Base-by-base conservation (phyloP, 164 flowering plant species). In the Stephania cephalantha region DNA sequence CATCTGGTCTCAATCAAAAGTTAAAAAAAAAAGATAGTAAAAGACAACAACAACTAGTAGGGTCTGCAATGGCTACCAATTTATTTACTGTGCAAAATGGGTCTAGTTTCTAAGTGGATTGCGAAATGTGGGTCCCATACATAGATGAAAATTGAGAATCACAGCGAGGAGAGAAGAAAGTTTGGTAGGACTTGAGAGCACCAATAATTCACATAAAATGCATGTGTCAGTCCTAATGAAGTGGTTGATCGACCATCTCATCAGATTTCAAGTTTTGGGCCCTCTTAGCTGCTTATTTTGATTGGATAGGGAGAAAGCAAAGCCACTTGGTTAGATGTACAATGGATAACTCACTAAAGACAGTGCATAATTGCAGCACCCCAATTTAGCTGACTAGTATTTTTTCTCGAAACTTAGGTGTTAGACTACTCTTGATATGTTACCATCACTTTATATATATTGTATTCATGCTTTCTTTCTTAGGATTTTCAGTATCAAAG, bases 191-290 rank as follows among this genome's bases (percentile, higher is more conserved):
- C 66, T 65, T 65, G 29, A 8, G 68, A 65, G 68, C 68, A 65
- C 68, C 68, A 65, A 65, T 22, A 65, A 65, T 65, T 30, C 68
- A 64, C 29, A 20, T 9, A 65, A 25, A 29, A 35, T 6, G 25
- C 25, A 25, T 25, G 50, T 67, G 42, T 35, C 42, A 35, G 42
- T 35, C 42, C 42, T 2, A 35, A 35, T 35, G 44, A 73, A 73
- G 80, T 73, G 82, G 82, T 79, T 75, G 83, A 85, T 85, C 78
- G 74, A 58, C 53, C n/a, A 83, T 85, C 83, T 72, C 77, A 64
- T 85, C 85, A 35, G 69, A 69, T 77, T 69, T 69, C 75, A 72
- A 78, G 67, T 69, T 18, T 71, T 65, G 22, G 25, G 68, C 22
- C 15, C 25, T 22, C 66, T 20, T 18, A 2, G 53, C 65, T 61